Base-by-base conservation (phyloP, 2,329 filamentous ascomycete genomes). In the Aspergillus ochraceus region DNA sequence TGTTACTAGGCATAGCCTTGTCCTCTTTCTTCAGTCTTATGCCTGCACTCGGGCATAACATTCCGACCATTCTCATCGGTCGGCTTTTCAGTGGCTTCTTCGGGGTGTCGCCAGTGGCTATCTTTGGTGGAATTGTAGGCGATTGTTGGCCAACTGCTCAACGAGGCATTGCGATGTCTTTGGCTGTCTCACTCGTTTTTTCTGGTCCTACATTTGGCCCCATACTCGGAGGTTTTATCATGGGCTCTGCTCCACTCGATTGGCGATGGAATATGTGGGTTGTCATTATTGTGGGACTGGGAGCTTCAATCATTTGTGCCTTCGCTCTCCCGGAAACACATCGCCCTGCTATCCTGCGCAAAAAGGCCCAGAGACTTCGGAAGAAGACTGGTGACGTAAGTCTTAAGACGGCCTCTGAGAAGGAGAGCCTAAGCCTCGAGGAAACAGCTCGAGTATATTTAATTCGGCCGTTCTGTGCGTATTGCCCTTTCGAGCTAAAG, bases 11-110 rank as follows among this genome's bases (percentile, higher is more conserved):
- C 68, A 82, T 84, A 59, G 19, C 83, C 22, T 72, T 85, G 29
- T 85, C 84, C 69, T 83, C 85, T 59, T 70, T 83, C 2, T 71
- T 85, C 22, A 82, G 84, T 62, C 71, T 85, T 12, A 82, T 76
- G 4, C 84, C 82, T 0, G 83, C 83, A 5, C 84, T 85, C 61
- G 80, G 77, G 60, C 67, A 77, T 2, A 83, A 79, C 1, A 84
- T 84, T 67, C 63, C 67, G 14, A 70, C 70, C 4, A 61, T 80
- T 24, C 74, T 78, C 62, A 60, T 78, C 50, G 76, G 71, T 12
- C 69, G 79, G 6, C 80, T 80, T 70, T 78, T 81, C 59, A 74
- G 62, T 26, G 79, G 79, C 3, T 60, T 79, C 0, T 80, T 80
- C 58, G 79, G 75, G 0, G 74, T 74, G 1, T 73, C 76, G 3